These are phyloP conservation scores for Pleurotus tuber-regium DNA, from an alignment of 768 basidiomycete genomes.

Conservation along the genomic window DNA sequence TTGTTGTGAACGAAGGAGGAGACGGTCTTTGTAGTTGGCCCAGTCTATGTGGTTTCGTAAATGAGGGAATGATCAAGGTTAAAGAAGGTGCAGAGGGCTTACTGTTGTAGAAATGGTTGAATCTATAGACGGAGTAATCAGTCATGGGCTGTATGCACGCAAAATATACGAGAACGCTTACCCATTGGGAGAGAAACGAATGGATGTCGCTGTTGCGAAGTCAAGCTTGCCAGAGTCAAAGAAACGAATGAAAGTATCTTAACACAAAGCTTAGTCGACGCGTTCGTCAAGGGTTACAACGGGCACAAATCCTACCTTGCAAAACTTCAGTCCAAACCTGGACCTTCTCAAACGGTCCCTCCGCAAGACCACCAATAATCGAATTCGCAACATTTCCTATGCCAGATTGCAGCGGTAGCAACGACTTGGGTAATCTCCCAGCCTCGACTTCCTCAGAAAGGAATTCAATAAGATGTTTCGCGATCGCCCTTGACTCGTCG, in stretches of 20 bases:
- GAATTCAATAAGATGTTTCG: conserved; percentile 43
- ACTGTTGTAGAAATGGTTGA: conserved; percentile 48
- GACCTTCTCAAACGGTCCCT: conserved; percentile 46
- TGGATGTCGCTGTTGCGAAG: conserved; percentile 47
- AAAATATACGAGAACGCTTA: conserved; percentile 20
- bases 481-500: conserved; percentile 40
- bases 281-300: no score
- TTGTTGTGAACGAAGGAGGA: conserved; percentile 47
- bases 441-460: conserved; percentile 38
- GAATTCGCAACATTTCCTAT: conserved; percentile 50
- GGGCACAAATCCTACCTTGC: conserved; percentile 31
- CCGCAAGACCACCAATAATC: conserved; percentile 47
- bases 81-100: no score
- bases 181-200: conserved; percentile 45
- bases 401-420: conserved; percentile 45
- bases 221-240: conserved; percentile 45
- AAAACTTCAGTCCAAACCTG: conserved; percentile 51
- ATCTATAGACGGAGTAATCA: conserved; percentile 22
- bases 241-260: conserved; percentile 44
- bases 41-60: conserved; percentile 30
- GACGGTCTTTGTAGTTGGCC: conserved; percentile 42
- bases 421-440: conserved; percentile 37
- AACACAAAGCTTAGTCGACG: not conserved
- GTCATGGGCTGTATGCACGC: no score
- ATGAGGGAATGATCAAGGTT: not conserved